A percentile compares a stretch with the other conserved stretches of the same genome.
Conservation (phyloP, 139 green algal species). For the Tetradesmus obliquus region DNA sequence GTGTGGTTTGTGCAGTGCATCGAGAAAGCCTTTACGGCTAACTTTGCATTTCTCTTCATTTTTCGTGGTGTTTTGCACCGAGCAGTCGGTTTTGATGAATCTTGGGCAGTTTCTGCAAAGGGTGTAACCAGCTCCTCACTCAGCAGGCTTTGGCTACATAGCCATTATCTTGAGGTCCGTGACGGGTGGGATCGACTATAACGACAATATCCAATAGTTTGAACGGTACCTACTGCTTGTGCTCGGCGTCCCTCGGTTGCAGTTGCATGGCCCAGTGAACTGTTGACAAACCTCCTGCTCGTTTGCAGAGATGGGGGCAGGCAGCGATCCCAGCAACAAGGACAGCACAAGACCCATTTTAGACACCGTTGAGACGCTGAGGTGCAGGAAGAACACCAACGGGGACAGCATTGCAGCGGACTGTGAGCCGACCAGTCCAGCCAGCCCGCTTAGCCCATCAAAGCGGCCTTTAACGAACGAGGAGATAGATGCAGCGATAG, state of each 20-base stretch:
- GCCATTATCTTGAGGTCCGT: not conserved
- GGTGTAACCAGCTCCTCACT: not conserved
- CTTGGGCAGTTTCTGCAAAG: not conserved
- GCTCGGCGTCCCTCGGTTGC: not conserved
- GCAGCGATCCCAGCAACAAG: not conserved
- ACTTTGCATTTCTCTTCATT: not conserved
- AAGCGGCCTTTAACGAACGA: not conserved
- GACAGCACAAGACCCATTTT: not conserved
- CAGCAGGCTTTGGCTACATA: not conserved
- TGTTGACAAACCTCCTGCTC: not conserved
- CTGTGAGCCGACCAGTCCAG: not conserved
- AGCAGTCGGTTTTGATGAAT: not conserved
- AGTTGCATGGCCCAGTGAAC: not conserved
- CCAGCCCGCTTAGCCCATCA: not conserved
- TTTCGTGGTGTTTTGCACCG: not conserved
- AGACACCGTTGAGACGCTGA: not conserved
- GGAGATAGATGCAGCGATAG: constrained; percentile 1
- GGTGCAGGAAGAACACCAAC: not conserved
- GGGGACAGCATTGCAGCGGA: not conserved
- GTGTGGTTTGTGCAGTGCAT: not conserved
- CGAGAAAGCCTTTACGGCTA: not conserved
- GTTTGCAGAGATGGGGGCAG: not conserved
- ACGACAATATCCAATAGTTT: not conserved
- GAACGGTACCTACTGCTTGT: not conserved
- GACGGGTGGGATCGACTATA: not conserved